These are phyloP conservation scores for Elongisporangium anandrum DNA, from an alignment of 352 stramenopile species.

Conservation along the genomic window DNA sequence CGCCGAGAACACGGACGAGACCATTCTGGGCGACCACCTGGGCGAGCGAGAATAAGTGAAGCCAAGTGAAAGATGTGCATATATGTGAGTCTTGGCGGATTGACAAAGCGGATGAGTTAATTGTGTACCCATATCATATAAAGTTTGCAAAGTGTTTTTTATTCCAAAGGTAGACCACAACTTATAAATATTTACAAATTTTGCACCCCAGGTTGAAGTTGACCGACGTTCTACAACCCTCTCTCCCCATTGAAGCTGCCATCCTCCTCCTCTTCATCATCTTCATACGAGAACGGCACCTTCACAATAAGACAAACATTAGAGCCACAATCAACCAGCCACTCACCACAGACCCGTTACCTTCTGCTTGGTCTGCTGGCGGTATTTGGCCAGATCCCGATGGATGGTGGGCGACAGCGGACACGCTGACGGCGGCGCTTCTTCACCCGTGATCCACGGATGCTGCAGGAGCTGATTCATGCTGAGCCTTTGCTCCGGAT, in stretches of 20 bases:
- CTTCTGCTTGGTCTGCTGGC: conserved; percentile 55
- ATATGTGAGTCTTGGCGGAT: too few species aligned
- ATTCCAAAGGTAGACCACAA: too few species aligned
- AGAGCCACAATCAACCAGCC: conserved; percentile 12
- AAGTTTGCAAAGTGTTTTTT: too few species aligned
- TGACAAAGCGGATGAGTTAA: too few species aligned
- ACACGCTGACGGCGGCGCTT: conserved; percentile 16
- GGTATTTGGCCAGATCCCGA: conserved; percentile 55
- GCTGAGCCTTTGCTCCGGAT: conserved; percentile 55
- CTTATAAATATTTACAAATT: too few species aligned
- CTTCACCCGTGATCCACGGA: conserved; percentile 49
- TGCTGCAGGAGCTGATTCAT: conserved; percentile 70
- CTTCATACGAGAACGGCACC: conserved; percentile 21
- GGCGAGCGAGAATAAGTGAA: conserved; percentile 25
- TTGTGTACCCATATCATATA: neutral
- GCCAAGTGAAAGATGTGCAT: too few species aligned
- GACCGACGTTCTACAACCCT: too few species aligned
- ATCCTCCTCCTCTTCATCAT: conserved; percentile 11
- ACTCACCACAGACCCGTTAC: too few species aligned
- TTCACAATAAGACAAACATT: conserved; percentile 13
- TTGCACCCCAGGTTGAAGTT: too few species aligned
- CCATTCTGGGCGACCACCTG: conserved; percentile 47
- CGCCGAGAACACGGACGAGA: conserved; percentile 68
- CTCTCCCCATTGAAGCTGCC: too few species aligned
- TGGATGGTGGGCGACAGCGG: conserved; percentile 70